A percentile compares a stretch with the other conserved stretches of the same genome.
phyloP scores from a whole-genome alignment of 2,329 filamentous ascomycete species.

The Capronia americana region DNA sequence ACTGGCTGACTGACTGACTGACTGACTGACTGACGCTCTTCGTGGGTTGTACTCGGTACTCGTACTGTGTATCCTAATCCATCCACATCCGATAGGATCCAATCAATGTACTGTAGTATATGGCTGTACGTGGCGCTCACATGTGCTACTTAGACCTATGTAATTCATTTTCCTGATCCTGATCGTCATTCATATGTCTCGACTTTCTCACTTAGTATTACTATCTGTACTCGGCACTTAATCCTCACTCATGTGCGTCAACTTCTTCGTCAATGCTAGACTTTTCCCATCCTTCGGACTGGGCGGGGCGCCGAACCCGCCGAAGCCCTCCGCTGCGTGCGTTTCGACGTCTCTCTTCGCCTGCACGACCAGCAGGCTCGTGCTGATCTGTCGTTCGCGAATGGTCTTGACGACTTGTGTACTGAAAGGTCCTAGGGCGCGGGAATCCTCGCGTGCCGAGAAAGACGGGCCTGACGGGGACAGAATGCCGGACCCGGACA shows the following conservation, averaged over 20 bases:
- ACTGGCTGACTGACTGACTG: too few relatives aligned
- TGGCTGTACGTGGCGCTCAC: too few relatives aligned
- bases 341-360: constrained; percentile 50
- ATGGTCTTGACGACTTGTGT: constrained; percentile 63
- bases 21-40: too few relatives aligned
- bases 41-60: too few relatives aligned
- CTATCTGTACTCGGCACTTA: neutral
- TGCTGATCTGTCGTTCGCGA: constrained; percentile 64
- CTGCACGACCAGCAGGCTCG: constrained; percentile 74
- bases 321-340: neutral
- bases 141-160: too few relatives aligned
- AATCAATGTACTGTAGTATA: too few relatives aligned
- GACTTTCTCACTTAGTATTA: neutral
- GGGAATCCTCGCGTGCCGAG: constrained; percentile 34
- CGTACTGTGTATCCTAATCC: too few relatives aligned
- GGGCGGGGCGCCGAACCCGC: constrained; percentile 12
- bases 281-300: constrained; percentile 5
- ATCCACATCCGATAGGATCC: too few relatives aligned
- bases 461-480: neutral
- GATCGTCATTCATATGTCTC: too few relatives aligned
- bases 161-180: too few relatives aligned
- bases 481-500: constrained; percentile 11
- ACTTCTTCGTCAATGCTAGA: constrained; percentile 21
- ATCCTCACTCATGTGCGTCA: constrained; percentile 23
- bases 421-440: constrained; percentile 60